A percentile compares a stretch with the other conserved stretches of the same genome.
phyloP scores from a whole-genome alignment of 2,329 filamentous ascomycete species.

The Sporothrix humicola region DNA sequence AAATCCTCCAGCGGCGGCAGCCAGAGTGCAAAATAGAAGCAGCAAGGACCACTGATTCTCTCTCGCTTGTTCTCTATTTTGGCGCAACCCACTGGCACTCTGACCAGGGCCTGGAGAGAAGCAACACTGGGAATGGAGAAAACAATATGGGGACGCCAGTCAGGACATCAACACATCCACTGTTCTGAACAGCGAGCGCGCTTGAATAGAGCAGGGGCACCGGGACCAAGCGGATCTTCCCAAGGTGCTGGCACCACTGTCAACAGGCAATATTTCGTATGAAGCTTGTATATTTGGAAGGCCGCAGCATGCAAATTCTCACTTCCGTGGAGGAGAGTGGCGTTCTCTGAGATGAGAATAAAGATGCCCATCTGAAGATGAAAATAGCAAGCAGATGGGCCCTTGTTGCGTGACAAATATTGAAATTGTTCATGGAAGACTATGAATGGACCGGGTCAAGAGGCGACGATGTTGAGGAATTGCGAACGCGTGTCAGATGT shows the following conservation, averaged over 20 bases:
- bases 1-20: background rate
- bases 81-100: constrained; percentile 6
- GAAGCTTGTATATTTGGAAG: background rate
- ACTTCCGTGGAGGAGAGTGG: background rate
- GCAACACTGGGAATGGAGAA: background rate
- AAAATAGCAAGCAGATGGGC: background rate
- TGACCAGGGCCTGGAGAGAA: constrained; percentile 5
- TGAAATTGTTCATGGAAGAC: background rate
- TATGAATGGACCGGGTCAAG: background rate
- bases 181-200: background rate
- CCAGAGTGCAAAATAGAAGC: constrained; percentile 23
- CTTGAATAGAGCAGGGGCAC: background rate
- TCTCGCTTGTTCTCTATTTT: background rate
- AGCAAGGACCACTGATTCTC: background rate
- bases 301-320: background rate
- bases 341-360: background rate
- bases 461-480: background rate
- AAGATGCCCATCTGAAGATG: background rate
- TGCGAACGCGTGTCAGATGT: background rate
- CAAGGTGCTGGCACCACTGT: background rate
- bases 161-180: background rate
- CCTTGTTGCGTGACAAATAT: background rate
- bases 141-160: background rate
- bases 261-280: background rate
- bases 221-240: constrained; percentile 19